Base-by-base conservation (phyloP, 164 flowering plant species). In the Vitis rupestris region DNA sequence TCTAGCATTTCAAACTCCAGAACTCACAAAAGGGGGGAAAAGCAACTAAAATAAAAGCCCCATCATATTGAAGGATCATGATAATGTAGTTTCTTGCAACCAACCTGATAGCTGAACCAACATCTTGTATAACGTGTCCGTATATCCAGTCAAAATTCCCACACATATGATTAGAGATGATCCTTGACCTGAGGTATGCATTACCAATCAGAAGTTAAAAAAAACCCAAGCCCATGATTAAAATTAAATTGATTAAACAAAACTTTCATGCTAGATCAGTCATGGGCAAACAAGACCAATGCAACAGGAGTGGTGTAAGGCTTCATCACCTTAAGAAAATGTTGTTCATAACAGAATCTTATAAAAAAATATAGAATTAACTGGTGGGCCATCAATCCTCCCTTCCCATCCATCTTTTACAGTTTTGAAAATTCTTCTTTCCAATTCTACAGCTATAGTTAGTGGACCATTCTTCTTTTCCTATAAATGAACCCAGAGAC, bases 131-230 rank as follows among this genome's bases (percentile, higher is more conserved):
- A 96, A 78, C 51, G 97, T 93, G 9, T 90, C 97, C 1, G 82
- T 91, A 78, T 93, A 96, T 70, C 99, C 98, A 63, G 97, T 90
- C 84, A 96, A 79, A 74, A 96, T 96, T 64, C 97, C 91, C 60
- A 87, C 87, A 66, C 99, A 96, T 62, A 96, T 87, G 63, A 96
- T 85, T 59, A 96, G 84, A 59, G 98, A 91, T 47, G 98, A 91
- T 50, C 99, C 99, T 83, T 93, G 97, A 78, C 99, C 99, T 96
- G 85, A 63, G 76, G 50, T 30, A 80, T 27, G 65, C 68, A 83
- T 31, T 54, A 72, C 60, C 29, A 65, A 54, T 76, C 29, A 68
- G 73, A 70, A 16, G 67, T n/a, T 61, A 48, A 57, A 11, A 23
- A 23, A 23, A 16, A 10, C 64, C 15, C 8, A 37, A 37, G 44